These are phyloP conservation scores for Aspergillus indologenus DNA, from an alignment of 495 filamentous ascomycete species.

Conservation along the genomic window DNA sequence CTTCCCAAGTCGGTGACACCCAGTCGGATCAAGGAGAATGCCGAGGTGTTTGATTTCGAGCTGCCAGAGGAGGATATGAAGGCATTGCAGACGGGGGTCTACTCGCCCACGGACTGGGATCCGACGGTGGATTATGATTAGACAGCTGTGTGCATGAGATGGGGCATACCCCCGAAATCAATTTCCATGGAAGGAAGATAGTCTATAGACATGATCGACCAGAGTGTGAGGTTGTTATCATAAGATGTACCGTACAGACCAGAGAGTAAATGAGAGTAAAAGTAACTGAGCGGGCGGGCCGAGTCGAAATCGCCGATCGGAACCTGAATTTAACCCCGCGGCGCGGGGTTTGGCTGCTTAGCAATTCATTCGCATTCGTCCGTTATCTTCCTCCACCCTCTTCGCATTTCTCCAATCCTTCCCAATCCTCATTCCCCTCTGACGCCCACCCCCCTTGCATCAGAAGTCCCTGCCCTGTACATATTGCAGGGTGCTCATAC, in stretches of 20 bases:
- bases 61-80: constrained; percentile 59
- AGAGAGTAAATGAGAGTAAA: not conserved
- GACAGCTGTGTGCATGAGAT: not conserved
- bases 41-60: constrained; percentile 78
- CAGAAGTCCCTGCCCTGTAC: not conserved
- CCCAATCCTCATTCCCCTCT: not conserved
- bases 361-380: constrained; percentile 15
- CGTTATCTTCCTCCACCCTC: not conserved
- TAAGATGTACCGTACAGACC: not conserved
- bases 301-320: not conserved
- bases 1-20: constrained; percentile 60
- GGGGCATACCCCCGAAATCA: no score
- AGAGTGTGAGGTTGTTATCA: not conserved
- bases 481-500: not conserved
- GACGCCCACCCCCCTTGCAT: not conserved
- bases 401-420: constrained; percentile 7
- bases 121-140: constrained; percentile 53
- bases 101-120: constrained; percentile 60
- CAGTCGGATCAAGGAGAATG: constrained; percentile 64
- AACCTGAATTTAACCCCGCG: constrained; percentile 9
- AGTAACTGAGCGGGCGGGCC: not conserved
- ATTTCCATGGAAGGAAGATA: not conserved
- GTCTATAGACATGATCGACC: not conserved
- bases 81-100: constrained; percentile 53
- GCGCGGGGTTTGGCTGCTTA: constrained; percentile 21